These are phyloP conservation scores for Russula ochroleuca DNA, from an alignment of 768 basidiomycete genomes.

Conservation along the genomic window DNA sequence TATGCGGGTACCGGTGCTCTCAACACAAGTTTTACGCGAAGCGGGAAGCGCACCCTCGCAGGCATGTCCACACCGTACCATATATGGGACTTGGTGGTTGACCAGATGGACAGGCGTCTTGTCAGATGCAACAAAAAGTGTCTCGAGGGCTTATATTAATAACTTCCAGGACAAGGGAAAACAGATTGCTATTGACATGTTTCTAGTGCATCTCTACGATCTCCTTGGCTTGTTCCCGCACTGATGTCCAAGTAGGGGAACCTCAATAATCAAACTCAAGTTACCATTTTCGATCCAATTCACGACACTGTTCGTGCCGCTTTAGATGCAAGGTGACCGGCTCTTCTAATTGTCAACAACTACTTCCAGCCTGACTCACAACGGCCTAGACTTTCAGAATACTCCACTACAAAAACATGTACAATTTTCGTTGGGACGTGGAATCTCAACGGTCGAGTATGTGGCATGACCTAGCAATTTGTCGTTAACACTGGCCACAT, in stretches of 20 bases:
- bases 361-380: background rate
- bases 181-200: conserved; percentile 92
- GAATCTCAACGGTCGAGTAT: conserved; percentile 90
- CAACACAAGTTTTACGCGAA: conserved; percentile 94
- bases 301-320: conserved; percentile 79
- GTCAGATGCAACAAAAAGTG: conserved; percentile 95
- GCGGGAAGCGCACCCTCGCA: conserved; percentile 89
- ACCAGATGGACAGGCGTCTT: conserved; percentile 56
- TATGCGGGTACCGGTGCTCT: conserved; percentile 93
- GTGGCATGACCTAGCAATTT: conserved; percentile 26
- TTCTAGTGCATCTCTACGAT: conserved; percentile 56
- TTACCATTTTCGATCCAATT: conserved; percentile 90
- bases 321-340: conserved; percentile 59
- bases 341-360: conserved; percentile 15
- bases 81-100: background rate
- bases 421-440: conserved; percentile 87
- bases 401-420: conserved; percentile 70
- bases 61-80: conserved; percentile 40
- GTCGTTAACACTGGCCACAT: background rate
- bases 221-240: background rate
- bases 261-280: conserved; percentile 78
- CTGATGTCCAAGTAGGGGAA: conserved; percentile 66
- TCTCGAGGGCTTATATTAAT: conserved; percentile 93
- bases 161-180: conserved; percentile 96
- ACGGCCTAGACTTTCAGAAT: conserved; percentile 63